These are phyloP conservation scores for Ogataea paraovalis DNA, from an alignment of 805 yeast genomes.

Conservation along the genomic window DNA sequence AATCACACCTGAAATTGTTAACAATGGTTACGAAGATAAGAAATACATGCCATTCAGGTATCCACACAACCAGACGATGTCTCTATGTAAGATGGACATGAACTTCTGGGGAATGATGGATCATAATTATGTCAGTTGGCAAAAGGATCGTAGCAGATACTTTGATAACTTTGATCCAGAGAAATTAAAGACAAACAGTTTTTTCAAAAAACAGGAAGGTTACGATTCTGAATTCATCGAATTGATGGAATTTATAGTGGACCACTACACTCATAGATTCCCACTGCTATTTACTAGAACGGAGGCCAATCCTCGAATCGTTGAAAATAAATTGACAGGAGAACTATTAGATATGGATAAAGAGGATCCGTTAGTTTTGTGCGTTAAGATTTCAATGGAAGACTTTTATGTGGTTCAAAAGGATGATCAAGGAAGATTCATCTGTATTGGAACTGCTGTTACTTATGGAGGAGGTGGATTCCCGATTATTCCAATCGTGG, in stretches of 20 bases:
- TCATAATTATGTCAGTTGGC: slow-evolving; percentile 40
- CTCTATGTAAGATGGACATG: slow-evolving; percentile 43
- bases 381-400: slow-evolving; percentile 46
- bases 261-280: slow-evolving; percentile 40
- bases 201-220: slow-evolving; percentile 36
- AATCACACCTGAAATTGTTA: slow-evolving; percentile 17
- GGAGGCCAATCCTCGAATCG: slow-evolving; percentile 29
- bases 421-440: slow-evolving; percentile 34
- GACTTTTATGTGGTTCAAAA: slow-evolving; percentile 42
- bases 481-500: slow-evolving; percentile 32
- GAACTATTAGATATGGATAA: slow-evolving; percentile 42
- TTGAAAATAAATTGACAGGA: slow-evolving; percentile 39
- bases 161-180: slow-evolving; percentile 36
- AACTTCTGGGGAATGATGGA: slow-evolving; percentile 51
- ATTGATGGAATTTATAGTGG: slow-evolving; percentile 38
- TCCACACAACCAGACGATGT: slow-evolving; percentile 54
- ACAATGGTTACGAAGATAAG: slow-evolving; percentile 30
- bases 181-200: slow-evolving; percentile 31
- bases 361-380: slow-evolving; percentile 42
- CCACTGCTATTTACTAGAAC: slow-evolving; percentile 35
- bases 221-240: slow-evolving; percentile 38
- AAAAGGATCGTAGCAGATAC: slow-evolving; percentile 37
- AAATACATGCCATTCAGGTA: slow-evolving; percentile 53
- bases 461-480: slow-evolving; percentile 53
- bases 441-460: slow-evolving; percentile 48